Conservation (phyloP, 148 eudicot genomes). For the Pouteria glomerata region DNA sequence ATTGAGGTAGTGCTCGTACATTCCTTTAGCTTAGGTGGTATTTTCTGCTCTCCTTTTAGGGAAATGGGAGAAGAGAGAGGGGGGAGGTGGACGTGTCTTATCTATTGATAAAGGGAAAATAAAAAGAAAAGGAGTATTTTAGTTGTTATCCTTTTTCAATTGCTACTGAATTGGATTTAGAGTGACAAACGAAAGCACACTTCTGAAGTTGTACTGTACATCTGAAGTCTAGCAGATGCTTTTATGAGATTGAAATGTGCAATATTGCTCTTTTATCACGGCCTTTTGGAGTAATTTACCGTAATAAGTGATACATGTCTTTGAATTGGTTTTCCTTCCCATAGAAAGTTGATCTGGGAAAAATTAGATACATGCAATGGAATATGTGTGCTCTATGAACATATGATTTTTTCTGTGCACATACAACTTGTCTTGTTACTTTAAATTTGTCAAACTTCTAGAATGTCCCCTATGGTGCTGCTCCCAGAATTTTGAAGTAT, state of each 20-base stretch:
- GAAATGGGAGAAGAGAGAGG: no score
- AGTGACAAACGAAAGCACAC: not conserved
- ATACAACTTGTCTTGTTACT: not conserved
- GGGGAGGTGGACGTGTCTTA: not conserved
- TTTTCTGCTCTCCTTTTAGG: not conserved
- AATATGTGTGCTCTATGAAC: no score
- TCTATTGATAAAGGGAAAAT: not conserved
- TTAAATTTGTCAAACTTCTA: not conserved
- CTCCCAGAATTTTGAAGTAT: not conserved
- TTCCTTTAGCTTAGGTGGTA: not conserved
- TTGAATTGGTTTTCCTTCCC: not conserved
- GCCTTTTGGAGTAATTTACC: not conserved
- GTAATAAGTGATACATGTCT: not conserved
- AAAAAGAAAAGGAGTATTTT: not conserved
- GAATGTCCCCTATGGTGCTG: not conserved
- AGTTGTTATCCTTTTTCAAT: not conserved
- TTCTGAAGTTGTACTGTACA: not conserved
- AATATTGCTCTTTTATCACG: not conserved
- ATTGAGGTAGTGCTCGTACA: no score
- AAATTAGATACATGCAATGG: not conserved
- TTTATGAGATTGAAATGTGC: not conserved
- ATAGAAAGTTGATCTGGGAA: not conserved
- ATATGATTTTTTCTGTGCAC: not conserved
- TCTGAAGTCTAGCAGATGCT: not conserved
- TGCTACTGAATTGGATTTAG: not conserved